These are phyloP conservation scores for Umbilicus rupestris DNA, from an alignment of 164 flowering plant genomes.

Conservation along the genomic window DNA sequence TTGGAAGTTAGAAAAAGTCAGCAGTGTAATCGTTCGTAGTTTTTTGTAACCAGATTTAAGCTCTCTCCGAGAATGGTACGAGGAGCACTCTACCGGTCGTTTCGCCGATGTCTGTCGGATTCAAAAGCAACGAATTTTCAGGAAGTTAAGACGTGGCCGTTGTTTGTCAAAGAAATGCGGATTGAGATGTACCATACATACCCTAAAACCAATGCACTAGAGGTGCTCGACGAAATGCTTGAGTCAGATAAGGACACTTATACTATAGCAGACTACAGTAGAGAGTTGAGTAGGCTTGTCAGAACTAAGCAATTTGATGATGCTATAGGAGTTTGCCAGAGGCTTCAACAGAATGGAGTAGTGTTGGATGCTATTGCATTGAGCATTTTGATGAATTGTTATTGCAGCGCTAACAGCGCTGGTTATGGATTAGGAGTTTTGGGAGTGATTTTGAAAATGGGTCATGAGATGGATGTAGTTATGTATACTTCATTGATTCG, in stretches of 20 bases:
- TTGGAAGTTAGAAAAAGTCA: too few relatives aligned
- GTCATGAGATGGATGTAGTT: conserved; percentile 2
- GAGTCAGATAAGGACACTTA: not conserved
- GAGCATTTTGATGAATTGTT: conserved; percentile 7
- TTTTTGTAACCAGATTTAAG: not conserved
- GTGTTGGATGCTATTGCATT: not conserved
- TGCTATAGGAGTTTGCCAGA: not conserved
- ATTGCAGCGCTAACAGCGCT: not conserved
- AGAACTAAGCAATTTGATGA: not conserved
- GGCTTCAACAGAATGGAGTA: not conserved
- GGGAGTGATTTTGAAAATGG: conserved; percentile 7
- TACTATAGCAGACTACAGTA: not conserved
- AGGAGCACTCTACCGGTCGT: not conserved
- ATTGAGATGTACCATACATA: not conserved
- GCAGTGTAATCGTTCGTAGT: too few relatives aligned
- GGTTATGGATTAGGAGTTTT: conserved; percentile 7
- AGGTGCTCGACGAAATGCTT: conserved; percentile 3
- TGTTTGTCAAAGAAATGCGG: not conserved
- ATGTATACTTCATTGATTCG: conserved; percentile 4
- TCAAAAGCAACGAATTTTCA: not conserved
- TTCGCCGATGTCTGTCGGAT: not conserved
- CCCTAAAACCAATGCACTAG: conserved; percentile 2
- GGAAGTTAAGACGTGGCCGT: not conserved
- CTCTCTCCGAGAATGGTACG: not conserved
- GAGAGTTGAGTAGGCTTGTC: not conserved